Evolutionary conservation across 306 rosid genomes (phyloP).

Genomic region (Rosa lucieae): DNA sequence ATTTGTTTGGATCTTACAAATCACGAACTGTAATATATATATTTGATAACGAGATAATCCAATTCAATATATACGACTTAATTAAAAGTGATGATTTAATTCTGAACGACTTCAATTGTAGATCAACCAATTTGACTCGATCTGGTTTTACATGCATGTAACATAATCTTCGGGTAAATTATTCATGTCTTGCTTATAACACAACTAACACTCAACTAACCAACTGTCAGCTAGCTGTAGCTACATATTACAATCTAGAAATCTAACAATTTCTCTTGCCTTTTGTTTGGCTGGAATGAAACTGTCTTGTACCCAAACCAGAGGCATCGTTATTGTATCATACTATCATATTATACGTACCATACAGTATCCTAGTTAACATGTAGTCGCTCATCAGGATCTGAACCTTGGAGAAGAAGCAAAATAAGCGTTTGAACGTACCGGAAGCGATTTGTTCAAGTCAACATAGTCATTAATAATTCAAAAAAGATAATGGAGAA

Average conservation of each 20-base stretch:
- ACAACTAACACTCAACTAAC: too few species aligned
- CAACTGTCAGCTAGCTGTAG: background rate
- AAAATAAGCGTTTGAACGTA: background rate
- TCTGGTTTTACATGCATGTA: background rate
- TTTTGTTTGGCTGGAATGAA: background rate
- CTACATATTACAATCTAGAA: too few species aligned
- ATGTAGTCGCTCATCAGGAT: background rate
- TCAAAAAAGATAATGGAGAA: background rate
- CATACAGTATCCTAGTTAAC: background rate
- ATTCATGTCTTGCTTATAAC: too few species aligned
- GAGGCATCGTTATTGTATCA: background rate
- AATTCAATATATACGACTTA: too few species aligned
- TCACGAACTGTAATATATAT: too few species aligned
- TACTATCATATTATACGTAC: too few species aligned
- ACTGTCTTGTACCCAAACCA: background rate
- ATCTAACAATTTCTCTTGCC: background rate
- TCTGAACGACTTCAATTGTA: too few species aligned
- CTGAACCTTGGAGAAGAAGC: background rate
- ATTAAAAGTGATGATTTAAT: too few species aligned
- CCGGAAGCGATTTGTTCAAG: background rate
- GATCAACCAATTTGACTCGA: background rate
- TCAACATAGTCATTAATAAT: background rate
- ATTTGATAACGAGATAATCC: too few species aligned
- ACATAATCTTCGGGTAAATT: background rate
- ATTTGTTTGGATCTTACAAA: too few species aligned